Percentiles rank a stretch among this genome's conserved stretches.
Evolutionary conservation across 139 green algal species (phyloP).

Genomic region (Yamagishiella unicocca): DNA sequence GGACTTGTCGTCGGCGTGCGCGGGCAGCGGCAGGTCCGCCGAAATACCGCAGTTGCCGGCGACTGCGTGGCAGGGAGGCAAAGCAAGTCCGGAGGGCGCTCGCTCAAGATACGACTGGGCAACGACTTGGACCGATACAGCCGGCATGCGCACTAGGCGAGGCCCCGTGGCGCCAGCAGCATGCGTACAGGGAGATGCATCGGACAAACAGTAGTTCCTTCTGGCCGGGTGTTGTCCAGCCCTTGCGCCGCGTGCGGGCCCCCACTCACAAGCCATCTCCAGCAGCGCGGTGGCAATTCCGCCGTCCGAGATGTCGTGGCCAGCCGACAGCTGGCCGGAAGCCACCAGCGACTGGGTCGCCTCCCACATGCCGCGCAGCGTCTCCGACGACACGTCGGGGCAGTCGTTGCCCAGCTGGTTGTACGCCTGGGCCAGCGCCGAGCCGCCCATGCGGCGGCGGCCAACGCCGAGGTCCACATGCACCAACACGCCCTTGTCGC

Average conservation of each 20-base stretch:
- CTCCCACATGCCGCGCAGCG: constrained; percentile 85
- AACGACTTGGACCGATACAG: too few relatives aligned
- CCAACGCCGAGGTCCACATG: constrained; percentile 91
- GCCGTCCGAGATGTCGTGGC: constrained; percentile 97
- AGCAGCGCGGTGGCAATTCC: constrained; percentile 87
- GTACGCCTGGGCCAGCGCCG: constrained; percentile 84
- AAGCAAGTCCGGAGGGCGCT: too few relatives aligned
- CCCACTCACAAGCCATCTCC: constrained; percentile 94
- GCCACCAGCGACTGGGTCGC: constrained; percentile 87
- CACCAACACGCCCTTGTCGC: constrained; percentile 74
- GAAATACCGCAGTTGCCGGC: constrained; percentile 78
- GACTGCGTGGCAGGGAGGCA: neutral
- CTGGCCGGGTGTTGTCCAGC: too few relatives aligned
- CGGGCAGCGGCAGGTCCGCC: constrained; percentile 73
- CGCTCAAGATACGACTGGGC: too few relatives aligned
- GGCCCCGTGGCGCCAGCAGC: too few relatives aligned
- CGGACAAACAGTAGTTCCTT: too few relatives aligned
- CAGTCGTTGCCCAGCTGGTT: constrained; percentile 83
- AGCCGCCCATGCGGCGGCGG: constrained; percentile 88
- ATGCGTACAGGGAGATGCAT: too few relatives aligned
- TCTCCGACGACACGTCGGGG: constrained; percentile 85
- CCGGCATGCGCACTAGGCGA: too few relatives aligned
- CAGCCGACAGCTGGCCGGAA: constrained; percentile 79
- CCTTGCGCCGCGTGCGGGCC: too few relatives aligned
- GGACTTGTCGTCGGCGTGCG: constrained; percentile 35